A percentile compares a stretch with the other conserved stretches of the same genome.
phyloP scores from a whole-genome alignment of 805 yeast species.

The Candida vartiovaarae region DNA sequence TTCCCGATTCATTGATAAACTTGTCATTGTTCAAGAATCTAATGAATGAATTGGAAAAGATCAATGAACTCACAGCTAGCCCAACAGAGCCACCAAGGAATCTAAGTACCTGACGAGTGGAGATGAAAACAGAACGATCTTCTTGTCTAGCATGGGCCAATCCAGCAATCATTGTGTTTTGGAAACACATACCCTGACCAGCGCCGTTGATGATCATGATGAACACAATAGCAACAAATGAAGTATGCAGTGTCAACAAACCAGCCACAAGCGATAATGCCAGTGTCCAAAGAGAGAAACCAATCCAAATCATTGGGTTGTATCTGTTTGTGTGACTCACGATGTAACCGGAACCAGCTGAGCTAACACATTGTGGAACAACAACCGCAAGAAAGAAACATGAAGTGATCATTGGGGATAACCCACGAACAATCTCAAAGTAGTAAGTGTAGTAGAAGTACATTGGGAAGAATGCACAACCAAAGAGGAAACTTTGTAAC shows the following conservation, averaged over 20 bases:
- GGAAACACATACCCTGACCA: conserved; percentile 27
- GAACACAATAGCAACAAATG: conserved; percentile 29
- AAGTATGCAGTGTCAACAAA: conserved; percentile 5
- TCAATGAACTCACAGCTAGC: conserved; percentile 32
- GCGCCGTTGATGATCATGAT: conserved; percentile 32
- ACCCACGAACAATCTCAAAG: conserved; percentile 15
- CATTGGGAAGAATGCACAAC: conserved; percentile 40
- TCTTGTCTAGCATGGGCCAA: conserved; percentile 44
- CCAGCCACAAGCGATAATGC: conserved; percentile 9
- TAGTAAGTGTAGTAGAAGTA: conserved; percentile 43
- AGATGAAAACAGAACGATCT: conserved; percentile 53
- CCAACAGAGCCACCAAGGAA: conserved; percentile 61
- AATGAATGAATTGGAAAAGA: conserved; percentile 17
- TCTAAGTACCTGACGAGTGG: conserved; percentile 48
- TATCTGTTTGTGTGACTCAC: conserved; percentile 11
- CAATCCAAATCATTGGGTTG: conserved; percentile 13
- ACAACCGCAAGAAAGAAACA: conserved; percentile 14
- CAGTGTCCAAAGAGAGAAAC: conserved; percentile 14
- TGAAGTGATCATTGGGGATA: conserved; percentile 11
- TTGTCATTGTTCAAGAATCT: conserved; percentile 6
- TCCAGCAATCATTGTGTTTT: conserved; percentile 15
- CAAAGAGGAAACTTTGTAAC: conserved; percentile 39
- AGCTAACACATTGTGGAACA: conserved; percentile 7
- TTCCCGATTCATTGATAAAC: conserved; percentile 11
- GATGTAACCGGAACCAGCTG: conserved; percentile 13